Evolutionary conservation across 805 yeast genomes (phyloP).

Genomic region (Hanseniaspora lindneri): DNA sequence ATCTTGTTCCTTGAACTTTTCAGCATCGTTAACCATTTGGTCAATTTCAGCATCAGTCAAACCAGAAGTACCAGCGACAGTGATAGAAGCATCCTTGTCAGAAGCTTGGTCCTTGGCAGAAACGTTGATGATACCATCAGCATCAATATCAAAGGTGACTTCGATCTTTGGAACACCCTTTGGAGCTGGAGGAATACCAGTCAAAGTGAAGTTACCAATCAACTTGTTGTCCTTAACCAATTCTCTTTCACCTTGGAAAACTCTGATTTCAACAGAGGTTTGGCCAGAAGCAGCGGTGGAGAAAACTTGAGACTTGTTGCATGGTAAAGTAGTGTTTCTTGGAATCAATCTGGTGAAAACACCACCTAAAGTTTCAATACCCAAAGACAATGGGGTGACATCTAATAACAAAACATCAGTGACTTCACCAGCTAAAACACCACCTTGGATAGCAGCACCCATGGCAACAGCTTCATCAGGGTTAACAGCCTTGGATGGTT

Average conservation of each 20-base stretch:
- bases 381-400: conserved; percentile 76
- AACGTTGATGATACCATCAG: conserved; percentile 94
- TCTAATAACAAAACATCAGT: conserved; percentile 82
- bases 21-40: conserved; percentile 83
- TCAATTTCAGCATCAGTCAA: conserved; percentile 81
- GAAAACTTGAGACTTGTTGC: conserved; percentile 91
- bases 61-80: conserved; percentile 94
- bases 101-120: conserved; percentile 89
- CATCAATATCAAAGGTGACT: conserved; percentile 90
- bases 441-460: conserved; percentile 98
- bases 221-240: conserved; percentile 94
- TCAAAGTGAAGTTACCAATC: conserved; percentile 89
- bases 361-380: conserved; percentile 97
- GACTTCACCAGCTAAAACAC: conserved; percentile 88
- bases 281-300: conserved; percentile 94
- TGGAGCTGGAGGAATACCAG: conserved; percentile 81
- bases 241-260: conserved; percentile 98
- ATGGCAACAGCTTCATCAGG: conserved; percentile 91
- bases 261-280: conserved; percentile 93
- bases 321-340: conserved; percentile 90
- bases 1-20: conserved; percentile 77
- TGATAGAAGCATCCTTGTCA: conserved; percentile 86
- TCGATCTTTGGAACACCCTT: conserved; percentile 76
- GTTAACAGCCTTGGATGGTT: conserved; percentile 83
- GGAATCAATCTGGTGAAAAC: conserved; percentile 84